Percentiles rank a stretch among this genome's conserved stretches.
Conservation (phyloP, 1,284 basidiomycete genomes). For the Rhodotorula sp. region DNA sequence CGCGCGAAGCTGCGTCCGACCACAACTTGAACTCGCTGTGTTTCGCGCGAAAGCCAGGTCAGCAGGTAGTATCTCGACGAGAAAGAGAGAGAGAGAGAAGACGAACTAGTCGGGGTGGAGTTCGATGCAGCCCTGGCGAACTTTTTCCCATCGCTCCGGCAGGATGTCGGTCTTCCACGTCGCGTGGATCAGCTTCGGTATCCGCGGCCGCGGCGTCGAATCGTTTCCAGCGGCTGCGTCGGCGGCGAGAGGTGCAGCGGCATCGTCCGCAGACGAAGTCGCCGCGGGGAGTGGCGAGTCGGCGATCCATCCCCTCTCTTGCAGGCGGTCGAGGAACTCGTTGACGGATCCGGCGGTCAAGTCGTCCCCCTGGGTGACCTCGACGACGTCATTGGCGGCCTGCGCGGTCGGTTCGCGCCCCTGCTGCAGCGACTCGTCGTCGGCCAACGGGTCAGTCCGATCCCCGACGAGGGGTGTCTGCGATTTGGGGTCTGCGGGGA, state of each 20-base stretch:
- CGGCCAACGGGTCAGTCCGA: neutral
- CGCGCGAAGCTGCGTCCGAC: constrained; percentile 86
- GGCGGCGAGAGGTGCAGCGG: neutral
- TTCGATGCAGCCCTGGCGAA: constrained; percentile 49
- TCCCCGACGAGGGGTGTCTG: constrained; percentile 7
- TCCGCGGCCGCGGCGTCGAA: constrained; percentile 59
- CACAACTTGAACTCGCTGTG: constrained; percentile 92
- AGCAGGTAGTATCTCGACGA: neutral
- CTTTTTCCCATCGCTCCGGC: constrained; percentile 73
- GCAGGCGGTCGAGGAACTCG: constrained; percentile 25
- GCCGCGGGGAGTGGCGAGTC: constrained; percentile 50
- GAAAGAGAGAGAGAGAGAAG: neutral
- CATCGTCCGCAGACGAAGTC: no score
- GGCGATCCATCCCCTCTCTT: constrained; percentile 28
- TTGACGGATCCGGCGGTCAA: constrained; percentile 4
- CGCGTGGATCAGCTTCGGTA: constrained; percentile 94
- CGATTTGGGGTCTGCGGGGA: neutral
- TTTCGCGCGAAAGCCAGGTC: neutral
- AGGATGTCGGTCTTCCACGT: constrained; percentile 93
- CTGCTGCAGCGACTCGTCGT: neutral
- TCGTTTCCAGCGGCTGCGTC: constrained; percentile 53
- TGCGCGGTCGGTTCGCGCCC: neutral
- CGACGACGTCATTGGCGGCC: neutral
- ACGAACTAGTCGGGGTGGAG: constrained; percentile 78
- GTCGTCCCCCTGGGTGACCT: constrained; percentile 8